Base-by-base conservation (phyloP, 257 asterid species). In the Voacanga thouarsii region DNA sequence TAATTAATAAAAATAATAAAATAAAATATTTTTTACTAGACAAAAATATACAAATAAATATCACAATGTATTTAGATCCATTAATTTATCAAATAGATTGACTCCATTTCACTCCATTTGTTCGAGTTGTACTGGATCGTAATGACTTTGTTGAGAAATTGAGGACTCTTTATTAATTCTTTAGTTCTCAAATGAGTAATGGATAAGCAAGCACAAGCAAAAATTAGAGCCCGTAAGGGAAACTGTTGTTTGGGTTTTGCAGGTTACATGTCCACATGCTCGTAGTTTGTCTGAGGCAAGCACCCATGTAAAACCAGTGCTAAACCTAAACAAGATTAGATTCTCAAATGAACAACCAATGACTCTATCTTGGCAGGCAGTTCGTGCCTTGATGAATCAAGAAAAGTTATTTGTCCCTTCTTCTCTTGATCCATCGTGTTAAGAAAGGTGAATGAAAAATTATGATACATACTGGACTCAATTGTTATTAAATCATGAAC, bases 401-500 rank as follows among this genome's bases (percentile, higher is more conserved):
- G n/a, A 64, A 43, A 24, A 26, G 43, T 33, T 33, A 33, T 26
- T 12, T 61, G 68, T 3, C 21, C 23, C 37, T 61, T 61, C 68
- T 61, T 61, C 68, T 61, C 33, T 33, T 23, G 65, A 23, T 23
- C 33, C 26, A 59, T 59, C 65, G 26, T 26, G 41, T 61, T 61
- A 28, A 3, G 68, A 11, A 3, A 63, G 4, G 33, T 26, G 11
- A 3, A 63, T 33, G 41, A 2, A 63, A 64, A 30, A 61, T 61
- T 67, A 39, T 68, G 51, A 7, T 41, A 43, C 73, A 43, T 0
- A 16, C 3, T 26, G 60, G 75, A 71, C 53, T 71, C 6, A 24
- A 33, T 39, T 67, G 16, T 2, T 15, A 6, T 1, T 14, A 39
- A 26, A 43, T 71, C 30, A 57, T 2, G 9, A 30, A 60, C 97